Evolutionary conservation across 805 yeast genomes (phyloP).

Genomic region (Teunomyces stri): DNA sequence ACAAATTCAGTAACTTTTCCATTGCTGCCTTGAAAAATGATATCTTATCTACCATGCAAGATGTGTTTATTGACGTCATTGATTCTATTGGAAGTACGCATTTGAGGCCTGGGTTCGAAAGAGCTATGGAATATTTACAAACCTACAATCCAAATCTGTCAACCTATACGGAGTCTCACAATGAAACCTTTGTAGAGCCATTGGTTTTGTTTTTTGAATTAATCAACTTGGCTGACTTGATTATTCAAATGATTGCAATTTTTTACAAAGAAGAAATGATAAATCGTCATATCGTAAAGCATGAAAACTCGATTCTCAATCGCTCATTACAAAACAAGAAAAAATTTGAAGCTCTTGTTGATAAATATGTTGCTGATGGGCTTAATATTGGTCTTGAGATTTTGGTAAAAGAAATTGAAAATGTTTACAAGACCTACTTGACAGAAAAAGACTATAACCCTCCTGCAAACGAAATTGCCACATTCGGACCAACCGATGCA

Average conservation of each 20-base stretch:
- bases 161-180: slow-evolving; percentile 24
- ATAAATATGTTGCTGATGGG: slow-evolving; percentile 89
- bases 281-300: slow-evolving; percentile 55
- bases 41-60: slow-evolving; percentile 44
- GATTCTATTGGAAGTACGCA: slow-evolving; percentile 68
- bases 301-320: slow-evolving; percentile 73
- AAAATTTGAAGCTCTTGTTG: slow-evolving; percentile 75
- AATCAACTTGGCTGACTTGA: slow-evolving; percentile 88
- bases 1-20: slow-evolving; percentile 29
- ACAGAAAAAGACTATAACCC: slow-evolving; percentile 65
- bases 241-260: slow-evolving; percentile 87
- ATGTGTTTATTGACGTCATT: slow-evolving; percentile 67
- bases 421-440: slow-evolving; percentile 53
- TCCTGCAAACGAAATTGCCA: slow-evolving; percentile 14
- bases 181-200: slow-evolving; percentile 64
- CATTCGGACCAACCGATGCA: slow-evolving; percentile 52
- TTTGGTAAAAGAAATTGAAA: slow-evolving; percentile 75
- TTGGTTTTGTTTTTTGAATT: slow-evolving; percentile 83
- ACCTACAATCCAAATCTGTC: slow-evolving; percentile 62
- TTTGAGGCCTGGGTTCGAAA: slow-evolving; percentile 78
- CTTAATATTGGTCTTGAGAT: slow-evolving; percentile 90
- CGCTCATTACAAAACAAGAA: slow-evolving; percentile 78
- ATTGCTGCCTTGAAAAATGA: slow-evolving; percentile 33
- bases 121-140: slow-evolving; percentile 68
- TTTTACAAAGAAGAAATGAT: slow-evolving; percentile 85